A percentile compares a stretch with the other conserved stretches of the same genome.
These are phyloP conservation scores for Plasmodium sp. DNA, from an alignment of 169 alveolate genomes.

Conservation along the genomic window DNA sequence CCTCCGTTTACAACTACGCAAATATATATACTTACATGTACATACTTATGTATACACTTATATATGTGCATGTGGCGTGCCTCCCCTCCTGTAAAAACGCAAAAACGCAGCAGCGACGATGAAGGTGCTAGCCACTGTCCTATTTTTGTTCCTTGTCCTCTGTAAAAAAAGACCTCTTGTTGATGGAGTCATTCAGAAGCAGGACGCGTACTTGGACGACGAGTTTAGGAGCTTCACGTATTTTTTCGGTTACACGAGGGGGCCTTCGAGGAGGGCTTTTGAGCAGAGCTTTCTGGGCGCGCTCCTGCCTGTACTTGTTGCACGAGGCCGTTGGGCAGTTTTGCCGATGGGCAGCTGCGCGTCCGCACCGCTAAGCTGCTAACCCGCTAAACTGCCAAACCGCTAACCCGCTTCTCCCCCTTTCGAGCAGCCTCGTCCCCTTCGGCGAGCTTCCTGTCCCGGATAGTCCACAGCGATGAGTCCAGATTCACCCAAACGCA, in stretches of 20 bases:
- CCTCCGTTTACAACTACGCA: neutral
- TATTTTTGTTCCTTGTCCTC: slow-evolving; percentile 21
- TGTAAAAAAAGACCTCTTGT: slow-evolving; percentile 9
- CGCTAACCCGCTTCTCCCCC: neutral
- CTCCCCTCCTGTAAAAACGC: neutral
- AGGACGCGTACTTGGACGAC: slow-evolving; percentile 59
- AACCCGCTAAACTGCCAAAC: neutral
- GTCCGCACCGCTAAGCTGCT: neutral
- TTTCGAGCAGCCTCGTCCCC: slow-evolving; percentile 67
- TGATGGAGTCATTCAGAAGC: slow-evolving; percentile 17
- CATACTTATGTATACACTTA: neutral
- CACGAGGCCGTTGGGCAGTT: neutral
- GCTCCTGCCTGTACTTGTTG: neutral
- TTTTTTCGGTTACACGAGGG: slow-evolving; percentile 48
- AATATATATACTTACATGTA: neutral
- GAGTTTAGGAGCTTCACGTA: slow-evolving; percentile 65
- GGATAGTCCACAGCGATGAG: slow-evolving; percentile 62
- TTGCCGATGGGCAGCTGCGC: neutral
- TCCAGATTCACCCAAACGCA: slow-evolving; percentile 30
- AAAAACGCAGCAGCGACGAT: slow-evolving; percentile 4
- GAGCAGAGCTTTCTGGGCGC: too few species aligned
- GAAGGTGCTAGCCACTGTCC: neutral
- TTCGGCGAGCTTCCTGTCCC: slow-evolving; percentile 51
- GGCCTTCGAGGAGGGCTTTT: neutral
- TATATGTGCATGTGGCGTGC: neutral